Evolutionary conservation across 176 grass and related monocot genomes (phyloP), one percentile per base, ranked within the genome.

Genomic region (Puya raimondii): DNA sequence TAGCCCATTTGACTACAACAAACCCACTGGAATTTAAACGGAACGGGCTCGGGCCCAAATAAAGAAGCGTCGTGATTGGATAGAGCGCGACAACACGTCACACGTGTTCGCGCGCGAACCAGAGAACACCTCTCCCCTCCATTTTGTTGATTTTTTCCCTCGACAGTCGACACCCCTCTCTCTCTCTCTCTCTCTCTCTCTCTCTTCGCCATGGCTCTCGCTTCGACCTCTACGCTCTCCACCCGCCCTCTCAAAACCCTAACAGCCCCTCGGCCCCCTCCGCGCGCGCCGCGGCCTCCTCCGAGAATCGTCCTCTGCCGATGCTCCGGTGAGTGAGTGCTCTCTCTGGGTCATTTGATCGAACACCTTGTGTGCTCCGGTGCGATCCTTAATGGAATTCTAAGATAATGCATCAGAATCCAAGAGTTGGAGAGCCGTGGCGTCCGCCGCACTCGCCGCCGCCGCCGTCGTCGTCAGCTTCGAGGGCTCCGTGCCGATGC

Each of bases 371-470:
- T 71, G 47, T 26, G 13, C 29, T 67, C 47, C 16, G 14, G 25
- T 5, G 27, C 5, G 56, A 18, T 20, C 49, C 26, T 66, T 50
- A 64, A 7, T 42, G 33, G 33, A 6, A 11, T 23, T 64, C 58
- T 17, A 23, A 56, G 12, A 29, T 56, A 53, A 25, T 80, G 48
- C 77, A 48, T 74, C 80, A 75, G 65, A 80, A 47, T 48, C 74
- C 13, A 86, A 84, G 73, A 68, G 72, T 56, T 88, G 94, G 94
- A 65, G 87, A 66, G 64, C 70, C 15, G 75, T 87, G 7, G 66
- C 90, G 13, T 93, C 90, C n/a, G 84, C 87, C 1, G 85, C 87
- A 9, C 78, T 99, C 2, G 89, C 90, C 53, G 90, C 77, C 11
- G 80, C 84, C 53, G 90, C 74, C 12, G 78, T 79, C 22, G 12